A percentile compares a stretch with the other conserved stretches of the same genome.
Conservation (phyloP, 2,329 filamentous ascomycete species). For the Pseudogymnoascus sp. region DNA sequence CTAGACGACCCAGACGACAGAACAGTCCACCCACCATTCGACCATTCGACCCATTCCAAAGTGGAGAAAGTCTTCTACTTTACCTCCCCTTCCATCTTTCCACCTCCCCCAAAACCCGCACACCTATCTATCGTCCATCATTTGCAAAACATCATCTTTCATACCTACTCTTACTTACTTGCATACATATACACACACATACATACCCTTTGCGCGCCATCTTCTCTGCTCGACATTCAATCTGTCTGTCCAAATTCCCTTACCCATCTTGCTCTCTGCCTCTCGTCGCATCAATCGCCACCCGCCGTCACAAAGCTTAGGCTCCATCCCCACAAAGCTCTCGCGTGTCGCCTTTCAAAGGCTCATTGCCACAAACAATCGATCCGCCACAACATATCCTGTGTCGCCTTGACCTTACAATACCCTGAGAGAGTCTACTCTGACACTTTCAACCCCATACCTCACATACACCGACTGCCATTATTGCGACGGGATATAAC, state of each 20-base stretch:
- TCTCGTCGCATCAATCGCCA: background rate
- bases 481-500: conserved; percentile 2
- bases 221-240: background rate
- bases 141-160: background rate
- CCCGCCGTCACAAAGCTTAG: conserved; percentile 5
- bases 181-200: background rate
- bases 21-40: background rate
- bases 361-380: background rate
- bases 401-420: background rate
- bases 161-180: background rate
- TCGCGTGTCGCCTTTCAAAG: conserved; percentile 4
- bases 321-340: conserved; percentile 7
- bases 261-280: background rate
- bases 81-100: conserved; percentile 3
- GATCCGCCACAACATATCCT: background rate
- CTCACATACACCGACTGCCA: background rate
- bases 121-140: conserved; percentile 2
- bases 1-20: background rate
- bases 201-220: background rate
- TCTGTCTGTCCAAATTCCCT: background rate
- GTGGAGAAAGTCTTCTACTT: conserved; percentile 6
- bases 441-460: background rate
- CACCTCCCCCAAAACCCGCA: background rate
- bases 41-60: background rate
- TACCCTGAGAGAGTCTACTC: background rate